Conservation (phyloP, 208 protist genomes). For the Novymonas esmeraldas region DNA sequence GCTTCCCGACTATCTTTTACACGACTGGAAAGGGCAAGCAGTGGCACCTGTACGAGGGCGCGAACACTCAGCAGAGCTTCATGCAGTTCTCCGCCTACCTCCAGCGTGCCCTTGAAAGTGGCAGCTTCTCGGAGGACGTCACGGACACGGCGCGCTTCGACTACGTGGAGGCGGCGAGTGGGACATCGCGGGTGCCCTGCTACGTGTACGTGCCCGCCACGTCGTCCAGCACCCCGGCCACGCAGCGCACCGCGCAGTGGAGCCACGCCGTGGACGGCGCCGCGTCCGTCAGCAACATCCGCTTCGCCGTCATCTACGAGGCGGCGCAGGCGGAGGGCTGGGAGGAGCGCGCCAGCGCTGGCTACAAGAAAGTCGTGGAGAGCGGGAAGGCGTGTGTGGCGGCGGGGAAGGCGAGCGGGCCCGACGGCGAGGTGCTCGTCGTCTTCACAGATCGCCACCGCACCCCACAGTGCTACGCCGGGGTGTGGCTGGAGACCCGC, state of each 20-base stretch:
- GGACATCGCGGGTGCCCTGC: constrained; percentile 59
- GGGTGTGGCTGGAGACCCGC: constrained; percentile 54
- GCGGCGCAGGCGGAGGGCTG: constrained; percentile 38
- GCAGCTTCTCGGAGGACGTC: constrained; percentile 70
- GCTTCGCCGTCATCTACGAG: constrained; percentile 75
- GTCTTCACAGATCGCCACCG: constrained; percentile 63
- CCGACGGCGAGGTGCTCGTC: constrained; percentile 69
- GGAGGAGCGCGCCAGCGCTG: constrained; percentile 24
- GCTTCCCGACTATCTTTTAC: constrained; percentile 81
- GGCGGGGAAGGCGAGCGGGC: constrained; percentile 42
- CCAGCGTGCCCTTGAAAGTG: constrained; percentile 42
- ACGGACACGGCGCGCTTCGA: constrained; percentile 44
- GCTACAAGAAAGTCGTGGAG: constrained; percentile 51
- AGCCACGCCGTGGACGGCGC: constrained; percentile 58
- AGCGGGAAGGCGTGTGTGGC: constrained; percentile 45
- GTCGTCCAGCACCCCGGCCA: constrained; percentile 30
- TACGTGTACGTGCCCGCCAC: constrained; percentile 64
- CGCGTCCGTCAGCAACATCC: constrained; percentile 68
- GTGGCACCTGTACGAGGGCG: constrained; percentile 64
- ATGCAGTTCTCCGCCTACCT: constrained; percentile 62
- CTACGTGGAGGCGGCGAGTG: constrained; percentile 35
- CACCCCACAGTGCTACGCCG: constrained; percentile 67
- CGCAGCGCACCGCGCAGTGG: constrained; percentile 44
- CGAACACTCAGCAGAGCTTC: constrained; percentile 54
- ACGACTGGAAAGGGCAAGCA: constrained; percentile 61